Conservation (phyloP, 139 green algal species). For the Chlorella ohadii region DNA sequence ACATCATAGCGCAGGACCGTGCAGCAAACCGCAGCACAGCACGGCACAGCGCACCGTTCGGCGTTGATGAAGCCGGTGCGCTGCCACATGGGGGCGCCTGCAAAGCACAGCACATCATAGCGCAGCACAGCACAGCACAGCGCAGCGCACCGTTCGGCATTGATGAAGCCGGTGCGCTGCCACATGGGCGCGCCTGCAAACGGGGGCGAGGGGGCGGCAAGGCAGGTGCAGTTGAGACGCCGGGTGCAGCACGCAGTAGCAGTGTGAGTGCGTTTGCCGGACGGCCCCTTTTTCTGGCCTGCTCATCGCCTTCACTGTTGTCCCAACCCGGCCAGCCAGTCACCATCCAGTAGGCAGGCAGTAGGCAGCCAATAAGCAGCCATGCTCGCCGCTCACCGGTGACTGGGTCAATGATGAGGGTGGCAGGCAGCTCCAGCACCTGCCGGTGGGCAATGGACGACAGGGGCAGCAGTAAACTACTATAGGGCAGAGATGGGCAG, state of each 20-base stretch:
- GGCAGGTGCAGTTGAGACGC: neutral
- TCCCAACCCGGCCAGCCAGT: too few relatives aligned
- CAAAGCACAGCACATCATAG: neutral
- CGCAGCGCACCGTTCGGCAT: constrained; percentile 60
- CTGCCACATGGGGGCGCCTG: constrained; percentile 70
- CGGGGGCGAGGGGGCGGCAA: too few relatives aligned
- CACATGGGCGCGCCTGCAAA: constrained; percentile 67
- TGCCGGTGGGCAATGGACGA: neutral
- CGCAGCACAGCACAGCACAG: neutral
- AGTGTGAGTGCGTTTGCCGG: neutral
- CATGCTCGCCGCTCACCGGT: constrained; percentile 45
- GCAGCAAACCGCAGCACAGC: too few relatives aligned
- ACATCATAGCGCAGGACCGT: too few relatives aligned
- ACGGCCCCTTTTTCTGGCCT: neutral
- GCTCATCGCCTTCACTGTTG: too few relatives aligned
- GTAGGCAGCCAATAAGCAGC: too few relatives aligned
- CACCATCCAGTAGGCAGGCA: too few relatives aligned
- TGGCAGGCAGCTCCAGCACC: constrained; percentile 58
- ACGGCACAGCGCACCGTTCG: constrained; percentile 51
- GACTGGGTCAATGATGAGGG: constrained; percentile 81
- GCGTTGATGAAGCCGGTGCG: constrained; percentile 75
- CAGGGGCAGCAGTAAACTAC: neutral
- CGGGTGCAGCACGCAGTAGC: neutral
- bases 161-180: constrained; percentile 72
- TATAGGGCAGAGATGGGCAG: neutral